These are phyloP conservation scores for Aspergillus homomorphus DNA, from an alignment of 495 filamentous ascomycete species.

Conservation along the genomic window DNA sequence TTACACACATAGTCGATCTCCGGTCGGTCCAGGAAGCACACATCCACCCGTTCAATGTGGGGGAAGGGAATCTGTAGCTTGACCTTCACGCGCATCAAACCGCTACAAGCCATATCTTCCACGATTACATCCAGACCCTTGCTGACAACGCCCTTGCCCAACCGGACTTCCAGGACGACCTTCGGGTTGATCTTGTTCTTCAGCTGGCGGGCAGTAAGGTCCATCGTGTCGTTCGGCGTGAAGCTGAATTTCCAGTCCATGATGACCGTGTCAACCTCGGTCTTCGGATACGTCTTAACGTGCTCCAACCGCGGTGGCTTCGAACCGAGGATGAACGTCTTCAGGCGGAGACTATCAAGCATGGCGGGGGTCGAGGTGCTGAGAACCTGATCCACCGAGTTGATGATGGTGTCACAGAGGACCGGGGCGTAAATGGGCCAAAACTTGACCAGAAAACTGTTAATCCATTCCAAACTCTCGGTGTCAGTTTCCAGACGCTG, in stretches of 20 bases:
- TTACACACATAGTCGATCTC: constrained; percentile 96
- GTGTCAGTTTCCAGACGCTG: constrained; percentile 84
- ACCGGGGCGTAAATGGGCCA: constrained; percentile 98
- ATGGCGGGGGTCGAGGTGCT: constrained; percentile 88
- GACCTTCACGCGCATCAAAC: constrained; percentile 93
- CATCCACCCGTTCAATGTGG: constrained; percentile 87
- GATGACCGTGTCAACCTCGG: constrained; percentile 88
- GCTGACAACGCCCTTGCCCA: constrained; percentile 92
- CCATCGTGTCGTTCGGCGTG: constrained; percentile 87
- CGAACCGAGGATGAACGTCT: constrained; percentile 84
- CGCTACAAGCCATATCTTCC: constrained; percentile 92
- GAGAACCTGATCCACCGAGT: constrained; percentile 90
- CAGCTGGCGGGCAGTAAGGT: constrained; percentile 84
- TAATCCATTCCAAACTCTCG: constrained; percentile 97
- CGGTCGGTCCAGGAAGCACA: constrained; percentile 75
- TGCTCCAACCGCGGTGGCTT: constrained; percentile 96
- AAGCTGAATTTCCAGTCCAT: constrained; percentile 99
- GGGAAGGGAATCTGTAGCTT: constrained; percentile 96
- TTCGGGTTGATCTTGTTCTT: constrained; percentile 97
- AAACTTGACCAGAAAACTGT: constrained; percentile 97
- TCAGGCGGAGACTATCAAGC: constrained; percentile 87
- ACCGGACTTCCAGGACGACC: constrained; percentile 84
- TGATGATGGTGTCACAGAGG: constrained; percentile 86
- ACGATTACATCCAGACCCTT: constrained; percentile 98
- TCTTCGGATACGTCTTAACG: constrained; percentile 96